A percentile compares a stretch with the other conserved stretches of the same genome.
Conservation (phyloP, 495 filamentous ascomycete genomes). For the Hypoxylon lenormandii region DNA sequence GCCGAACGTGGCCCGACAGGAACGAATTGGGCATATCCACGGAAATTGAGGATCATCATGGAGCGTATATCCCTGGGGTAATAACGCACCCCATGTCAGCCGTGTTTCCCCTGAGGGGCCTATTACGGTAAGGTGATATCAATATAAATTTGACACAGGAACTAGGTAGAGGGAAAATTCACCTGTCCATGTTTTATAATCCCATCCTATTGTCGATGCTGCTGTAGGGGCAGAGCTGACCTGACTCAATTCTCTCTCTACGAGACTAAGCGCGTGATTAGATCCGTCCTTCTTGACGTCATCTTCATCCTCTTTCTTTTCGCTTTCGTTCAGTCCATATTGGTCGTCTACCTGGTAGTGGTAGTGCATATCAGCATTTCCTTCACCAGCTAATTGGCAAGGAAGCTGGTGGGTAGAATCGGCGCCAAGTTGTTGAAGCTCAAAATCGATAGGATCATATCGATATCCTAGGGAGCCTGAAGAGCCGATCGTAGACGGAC, state of each 20-base stretch:
- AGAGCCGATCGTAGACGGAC: no score
- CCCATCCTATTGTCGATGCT: conserved; percentile 16
- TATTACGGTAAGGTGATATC: neutral
- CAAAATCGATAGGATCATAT: no score
- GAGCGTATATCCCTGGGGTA: conserved; percentile 44
- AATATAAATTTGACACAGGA: neutral
- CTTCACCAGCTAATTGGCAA: neutral
- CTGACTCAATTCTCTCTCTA: no score
- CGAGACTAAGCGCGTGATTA: no score
- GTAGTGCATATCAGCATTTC: neutral
- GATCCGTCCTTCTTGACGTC: no score
- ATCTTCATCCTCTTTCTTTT: neutral
- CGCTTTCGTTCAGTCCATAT: neutral
- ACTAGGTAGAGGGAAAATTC: neutral
- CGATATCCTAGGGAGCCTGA: no score
- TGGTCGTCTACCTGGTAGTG: neutral
- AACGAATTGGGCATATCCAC: conserved; percentile 52
- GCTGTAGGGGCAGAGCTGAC: no score
- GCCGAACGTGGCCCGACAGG: conserved; percentile 40
- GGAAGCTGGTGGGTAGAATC: no score
- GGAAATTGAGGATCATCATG: conserved; percentile 35
- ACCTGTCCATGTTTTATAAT: conserved; percentile 28
- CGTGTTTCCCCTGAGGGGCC: conserved; percentile 19
- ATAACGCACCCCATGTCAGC: conserved; percentile 40
- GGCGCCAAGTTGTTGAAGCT: no score